Percentiles rank a stretch among this genome's conserved stretches.
Conservation (phyloP, 768 basidiomycete species). For the Kwoniella heveanensis region DNA sequence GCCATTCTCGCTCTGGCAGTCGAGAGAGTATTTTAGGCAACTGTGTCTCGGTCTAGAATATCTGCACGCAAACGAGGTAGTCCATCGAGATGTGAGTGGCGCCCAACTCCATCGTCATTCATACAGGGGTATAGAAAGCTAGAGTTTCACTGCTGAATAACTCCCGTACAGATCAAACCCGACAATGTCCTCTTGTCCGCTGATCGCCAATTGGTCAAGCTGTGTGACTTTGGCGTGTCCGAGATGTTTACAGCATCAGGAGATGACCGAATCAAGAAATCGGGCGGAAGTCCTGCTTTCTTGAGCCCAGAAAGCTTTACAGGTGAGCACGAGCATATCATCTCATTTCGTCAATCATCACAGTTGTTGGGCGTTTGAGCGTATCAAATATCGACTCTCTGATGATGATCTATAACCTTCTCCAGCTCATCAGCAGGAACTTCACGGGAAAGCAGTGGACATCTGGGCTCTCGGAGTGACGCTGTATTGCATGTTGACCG, state of each 20-base stretch:
- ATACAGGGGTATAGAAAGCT: too few species aligned
- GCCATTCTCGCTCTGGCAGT: slow-evolving; percentile 36
- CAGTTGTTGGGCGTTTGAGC: too few species aligned
- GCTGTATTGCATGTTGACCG: slow-evolving; percentile 55
- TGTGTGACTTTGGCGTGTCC: slow-evolving; percentile 57
- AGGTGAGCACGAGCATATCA: slow-evolving; percentile 25
- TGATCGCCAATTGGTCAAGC: slow-evolving; percentile 50
- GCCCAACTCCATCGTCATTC: too few species aligned
- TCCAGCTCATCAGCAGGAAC: slow-evolving; percentile 39
- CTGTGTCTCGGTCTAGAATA: slow-evolving; percentile 55
- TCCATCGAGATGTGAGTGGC: slow-evolving; percentile 54
- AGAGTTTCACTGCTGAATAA: slow-evolving; percentile 5
- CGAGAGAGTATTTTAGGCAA: slow-evolving; percentile 54
- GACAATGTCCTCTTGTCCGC: slow-evolving; percentile 55
- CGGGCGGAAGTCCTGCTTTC: slow-evolving; percentile 56
- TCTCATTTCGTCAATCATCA: too few species aligned
- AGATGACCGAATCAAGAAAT: slow-evolving; percentile 54
- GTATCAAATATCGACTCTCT: too few species aligned
- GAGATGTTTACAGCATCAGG: slow-evolving; percentile 54
- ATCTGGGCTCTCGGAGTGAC: slow-evolving; percentile 56
- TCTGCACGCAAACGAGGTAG: slow-evolving; percentile 54
- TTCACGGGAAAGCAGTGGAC: slow-evolving; percentile 53
- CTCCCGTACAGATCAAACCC: slow-evolving; percentile 48
- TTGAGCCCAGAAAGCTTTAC: slow-evolving; percentile 54
- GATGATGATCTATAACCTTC: too few species aligned